Evolutionary conservation across 805 yeast genomes (phyloP).

Genomic region (Lipomyces anomalus): DNA sequence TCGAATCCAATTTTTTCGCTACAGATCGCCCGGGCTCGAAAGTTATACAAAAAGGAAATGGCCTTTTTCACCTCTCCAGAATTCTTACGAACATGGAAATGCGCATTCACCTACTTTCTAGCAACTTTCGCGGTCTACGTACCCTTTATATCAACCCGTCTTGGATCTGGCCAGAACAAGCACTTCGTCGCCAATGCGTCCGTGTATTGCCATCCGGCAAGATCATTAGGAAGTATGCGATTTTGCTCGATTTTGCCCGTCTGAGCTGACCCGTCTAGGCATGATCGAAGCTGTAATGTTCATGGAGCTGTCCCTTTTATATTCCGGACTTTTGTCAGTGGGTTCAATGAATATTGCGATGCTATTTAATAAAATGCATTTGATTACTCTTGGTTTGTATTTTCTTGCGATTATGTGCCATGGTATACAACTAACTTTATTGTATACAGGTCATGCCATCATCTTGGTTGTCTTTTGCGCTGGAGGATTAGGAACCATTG

Average conservation of each 20-base stretch:
- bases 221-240: conserved; percentile 76
- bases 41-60: conserved; percentile 1
- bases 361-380: conserved; percentile 40
- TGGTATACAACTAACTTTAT: background rate
- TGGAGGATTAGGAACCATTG: conserved; percentile 57
- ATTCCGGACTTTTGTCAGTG: conserved; percentile 48
- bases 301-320: conserved; percentile 50
- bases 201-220: conserved; percentile 77
- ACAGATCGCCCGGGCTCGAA: conserved; percentile 1
- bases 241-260: too few relatives aligned
- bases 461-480: conserved; percentile 48
- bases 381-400: conserved; percentile 29
- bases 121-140: conserved; percentile 69
- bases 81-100: conserved; percentile 41
- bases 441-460: conserved; percentile 47
- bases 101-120: conserved; percentile 65
- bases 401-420: too few relatives aligned
- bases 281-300: conserved; percentile 70
- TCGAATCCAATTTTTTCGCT: background rate
- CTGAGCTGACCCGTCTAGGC: too few relatives aligned
- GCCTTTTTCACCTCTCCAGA: too few relatives aligned
- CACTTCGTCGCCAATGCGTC: conserved; percentile 79
- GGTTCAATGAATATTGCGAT: conserved; percentile 49
- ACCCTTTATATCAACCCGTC: conserved; percentile 37
- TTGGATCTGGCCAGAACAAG: conserved; percentile 67